Base-by-base conservation (phyloP, 1,139 yeast species). In the Zhuliangozyma blackwelliae region DNA sequence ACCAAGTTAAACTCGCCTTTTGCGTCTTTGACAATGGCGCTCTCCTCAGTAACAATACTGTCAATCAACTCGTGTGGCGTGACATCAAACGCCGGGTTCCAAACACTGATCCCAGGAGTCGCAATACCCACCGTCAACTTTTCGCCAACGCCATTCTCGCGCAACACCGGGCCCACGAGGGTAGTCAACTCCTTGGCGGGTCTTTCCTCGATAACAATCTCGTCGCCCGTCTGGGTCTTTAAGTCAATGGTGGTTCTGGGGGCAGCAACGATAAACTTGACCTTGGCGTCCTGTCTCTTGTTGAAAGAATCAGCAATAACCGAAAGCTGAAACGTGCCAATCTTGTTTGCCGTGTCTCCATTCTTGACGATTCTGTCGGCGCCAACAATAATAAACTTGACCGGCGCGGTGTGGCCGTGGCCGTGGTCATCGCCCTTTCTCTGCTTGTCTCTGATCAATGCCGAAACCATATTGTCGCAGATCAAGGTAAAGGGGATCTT, bases 1-100 rank as follows among this genome's bases (percentile, higher is more conserved):
- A 36, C 32, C 32, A 79, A 59, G 36, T 69, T 51, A 47, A 78
- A 79, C 5, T 63, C 47, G 1, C 83, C 83, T 9, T 58, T 39
- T 0, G 42, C 27, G 40, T 68, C 65, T 48, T 80, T 79, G 39
- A 67, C 63, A 7, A 75, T 86, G 5, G 75, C 76, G 34, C 73
- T 66, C 32, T 63, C 61, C 57, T 92, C 97, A 1, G 97, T 90
- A 25, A 90, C 87, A 44, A 92, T 87, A 40, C 89, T 86, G 52
- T 89, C 96, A 39, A 92, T 88, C 34, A 83, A 65, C 32, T 71
- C 72, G 51, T 82, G 79, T 0, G 96, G 96, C 7, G 97, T 88
- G 10, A 92, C 90, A 56, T 92, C 98, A 52, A 92, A 92, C 0
- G 97, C 85, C 1, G 98, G 98, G 52, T 92, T 92, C 97, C 97